Base-by-base conservation (phyloP, 2,329 filamentous ascomycete species). In the Aspergillus sojae region DNA sequence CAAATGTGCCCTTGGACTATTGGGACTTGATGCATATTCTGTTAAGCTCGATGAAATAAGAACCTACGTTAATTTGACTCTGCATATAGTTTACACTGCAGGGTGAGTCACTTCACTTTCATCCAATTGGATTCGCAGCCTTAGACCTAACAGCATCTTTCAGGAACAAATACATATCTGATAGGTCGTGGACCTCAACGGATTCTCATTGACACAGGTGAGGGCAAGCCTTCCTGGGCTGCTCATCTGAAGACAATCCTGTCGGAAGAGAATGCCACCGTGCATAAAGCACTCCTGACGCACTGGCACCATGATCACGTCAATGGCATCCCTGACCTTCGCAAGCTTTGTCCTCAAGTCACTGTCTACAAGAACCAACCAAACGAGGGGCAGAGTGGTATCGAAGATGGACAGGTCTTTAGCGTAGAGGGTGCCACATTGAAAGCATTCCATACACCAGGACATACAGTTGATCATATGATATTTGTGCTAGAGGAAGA, bases 241-340 rank as follows among this genome's bases (percentile, higher is more conserved):
- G 77, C 83, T 0, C 85, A 86, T 0, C 79, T 99, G 41, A 85
- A 86, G 67, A 79, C 82, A 4, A 86, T 89, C 0, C 83, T 98
- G 3, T 77, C 82, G 7, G 79, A 87, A 28, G 91, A 96, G 75
- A 84, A 88, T 28, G 90, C 90, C 23, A 85, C 82, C 0, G 82
- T 98, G 28, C 82, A 87, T n/a, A 81, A 84, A 21, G 88, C 89
- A 0, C 82, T 99, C 26, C 83, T 99, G 56, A 96, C 94, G 0
- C 95, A 99, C 77, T 96, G 94, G 93, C 95, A 99, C 74, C 86
- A 82, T 48, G 95, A 99, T 74, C 95, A 99, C 74, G 85, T 89
- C 7, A 87, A 89, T 28, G 95, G 95, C 9, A 85, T 97, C 28
- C 75, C 80, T 3, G 88, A 96, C 70, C 81, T 97, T 1, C 80